Evolutionary conservation across 2,329 filamentous ascomycete genomes (phyloP).

Genomic region (Ascochyta fabae): DNA sequence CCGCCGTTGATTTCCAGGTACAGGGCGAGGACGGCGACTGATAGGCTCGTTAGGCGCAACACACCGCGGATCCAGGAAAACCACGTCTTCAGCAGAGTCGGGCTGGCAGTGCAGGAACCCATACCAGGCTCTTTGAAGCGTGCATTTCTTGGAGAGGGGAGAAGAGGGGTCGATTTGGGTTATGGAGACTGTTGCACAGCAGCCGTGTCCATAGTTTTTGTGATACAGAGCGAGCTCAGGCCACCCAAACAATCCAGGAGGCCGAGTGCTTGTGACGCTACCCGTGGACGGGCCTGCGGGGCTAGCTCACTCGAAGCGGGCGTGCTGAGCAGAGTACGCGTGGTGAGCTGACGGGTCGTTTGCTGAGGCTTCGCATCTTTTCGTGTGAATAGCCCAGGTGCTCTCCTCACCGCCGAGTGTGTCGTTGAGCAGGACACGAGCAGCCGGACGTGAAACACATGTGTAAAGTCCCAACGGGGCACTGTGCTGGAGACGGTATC

Average conservation of each 20-base stretch:
- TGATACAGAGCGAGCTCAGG: conserved; percentile 28
- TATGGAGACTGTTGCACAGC: conserved; percentile 17
- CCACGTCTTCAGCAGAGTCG: conserved; percentile 39
- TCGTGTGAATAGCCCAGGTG: not conserved
- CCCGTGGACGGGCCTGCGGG: conserved; percentile 28
- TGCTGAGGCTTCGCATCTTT: conserved; percentile 1
- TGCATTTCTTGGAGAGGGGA: conserved; percentile 34
- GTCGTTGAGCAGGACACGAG: not conserved
- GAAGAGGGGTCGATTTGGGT: conserved; percentile 15
- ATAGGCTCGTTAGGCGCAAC: conserved; percentile 36
- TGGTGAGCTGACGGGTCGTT: conserved; percentile 2
- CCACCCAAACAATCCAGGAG: conserved; percentile 24
- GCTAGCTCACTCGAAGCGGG: conserved; percentile 18
- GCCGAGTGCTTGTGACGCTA: conserved; percentile 17
- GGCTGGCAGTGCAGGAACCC: conserved; percentile 39
- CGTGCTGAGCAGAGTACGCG: not conserved
- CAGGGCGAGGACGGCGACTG: conserved; percentile 37
- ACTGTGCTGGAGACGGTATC: conserved; percentile 1
- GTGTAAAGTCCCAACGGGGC: not conserved
- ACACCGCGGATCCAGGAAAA: conserved; percentile 35
- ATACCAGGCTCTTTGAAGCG: conserved; percentile 37
- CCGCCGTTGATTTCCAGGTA: conserved; percentile 39
- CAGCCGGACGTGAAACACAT: conserved; percentile 10
- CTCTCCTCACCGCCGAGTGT: conserved; percentile 7
- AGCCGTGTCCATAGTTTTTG: conserved; percentile 24